These are phyloP conservation scores for Kwoniella botswanensis DNA, from an alignment of 768 basidiomycete species.

Conservation along the genomic window DNA sequence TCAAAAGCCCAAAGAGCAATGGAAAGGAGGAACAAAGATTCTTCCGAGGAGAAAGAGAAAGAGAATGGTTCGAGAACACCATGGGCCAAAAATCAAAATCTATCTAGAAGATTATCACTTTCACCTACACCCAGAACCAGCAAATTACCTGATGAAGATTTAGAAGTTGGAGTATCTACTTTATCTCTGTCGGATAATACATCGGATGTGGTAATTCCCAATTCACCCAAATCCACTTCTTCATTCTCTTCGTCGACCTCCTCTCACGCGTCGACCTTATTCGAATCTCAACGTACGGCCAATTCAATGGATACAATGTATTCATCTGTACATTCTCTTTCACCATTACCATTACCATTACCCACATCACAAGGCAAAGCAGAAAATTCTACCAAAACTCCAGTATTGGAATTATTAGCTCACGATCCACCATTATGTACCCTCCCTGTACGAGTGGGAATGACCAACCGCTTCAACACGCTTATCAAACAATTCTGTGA, in stretches of 20 bases:
- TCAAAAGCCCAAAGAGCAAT: slow-evolving; percentile 39
- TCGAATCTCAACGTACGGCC: slow-evolving; percentile 18
- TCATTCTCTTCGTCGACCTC: slow-evolving; percentile 29
- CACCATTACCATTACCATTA: slow-evolving; percentile 7
- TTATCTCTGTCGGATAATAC: slow-evolving; percentile 38
- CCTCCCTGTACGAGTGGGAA: slow-evolving; percentile 37
- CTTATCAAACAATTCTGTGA: slow-evolving; percentile 35
- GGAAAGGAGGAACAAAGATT: neutral
- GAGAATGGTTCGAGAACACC: slow-evolving; percentile 22
- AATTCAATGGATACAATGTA: slow-evolving; percentile 1
- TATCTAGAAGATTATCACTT: neutral
- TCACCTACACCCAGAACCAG: slow-evolving; percentile 7
- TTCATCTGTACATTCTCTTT: slow-evolving; percentile 10
- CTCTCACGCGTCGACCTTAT: slow-evolving; percentile 18
- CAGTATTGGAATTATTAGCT: slow-evolving; percentile 33
- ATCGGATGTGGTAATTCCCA: neutral
- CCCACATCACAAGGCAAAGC: slow-evolving; percentile 11
- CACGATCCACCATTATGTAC: slow-evolving; percentile 47
- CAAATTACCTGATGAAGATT: slow-evolving; percentile 5
- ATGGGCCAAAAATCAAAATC: slow-evolving; percentile 11
- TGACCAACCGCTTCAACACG: slow-evolving; percentile 47
- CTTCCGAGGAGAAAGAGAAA: neutral
- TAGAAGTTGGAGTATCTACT: slow-evolving; percentile 43
- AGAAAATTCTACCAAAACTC: slow-evolving; percentile 23
- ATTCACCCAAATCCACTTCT: slow-evolving; percentile 29